Evolutionary conservation across 306 rosid genomes (phyloP).

Genomic region (Herpetospermum pedunculosum): DNA sequence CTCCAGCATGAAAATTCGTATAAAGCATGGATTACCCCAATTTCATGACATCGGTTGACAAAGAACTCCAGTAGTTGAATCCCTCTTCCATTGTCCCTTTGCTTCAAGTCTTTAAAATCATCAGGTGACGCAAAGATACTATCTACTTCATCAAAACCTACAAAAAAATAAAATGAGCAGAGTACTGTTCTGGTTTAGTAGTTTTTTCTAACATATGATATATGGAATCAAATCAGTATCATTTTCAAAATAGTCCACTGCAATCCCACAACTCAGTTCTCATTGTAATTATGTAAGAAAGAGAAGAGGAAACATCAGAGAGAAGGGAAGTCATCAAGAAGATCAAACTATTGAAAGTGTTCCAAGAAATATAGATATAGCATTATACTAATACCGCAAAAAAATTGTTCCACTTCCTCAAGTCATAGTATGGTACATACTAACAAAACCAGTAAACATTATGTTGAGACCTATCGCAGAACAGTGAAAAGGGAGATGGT

Average conservation of each 20-base stretch:
- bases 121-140: slow-evolving; percentile 78
- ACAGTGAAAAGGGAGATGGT: background rate
- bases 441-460: background rate
- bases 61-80: slow-evolving; percentile 70
- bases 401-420: background rate
- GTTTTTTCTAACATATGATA: background rate
- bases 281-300: background rate
- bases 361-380: background rate
- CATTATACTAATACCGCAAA: background rate
- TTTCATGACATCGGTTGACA: slow-evolving; percentile 67
- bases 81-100: slow-evolving; percentile 47
- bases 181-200: background rate
- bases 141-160: slow-evolving; percentile 76
- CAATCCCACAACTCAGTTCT: background rate
- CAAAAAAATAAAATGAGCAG: slow-evolving; percentile 10
- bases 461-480: background rate
- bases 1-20: background rate
- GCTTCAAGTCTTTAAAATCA: slow-evolving; percentile 50
- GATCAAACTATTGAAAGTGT: background rate
- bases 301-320: background rate
- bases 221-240: background rate
- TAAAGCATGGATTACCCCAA: slow-evolving; percentile 47
- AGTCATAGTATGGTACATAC: background rate
- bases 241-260: background rate
- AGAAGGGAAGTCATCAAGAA: background rate